Evolutionary conservation across 805 yeast species (phyloP).

Genomic region (Nakazawaea holstii): DNA sequence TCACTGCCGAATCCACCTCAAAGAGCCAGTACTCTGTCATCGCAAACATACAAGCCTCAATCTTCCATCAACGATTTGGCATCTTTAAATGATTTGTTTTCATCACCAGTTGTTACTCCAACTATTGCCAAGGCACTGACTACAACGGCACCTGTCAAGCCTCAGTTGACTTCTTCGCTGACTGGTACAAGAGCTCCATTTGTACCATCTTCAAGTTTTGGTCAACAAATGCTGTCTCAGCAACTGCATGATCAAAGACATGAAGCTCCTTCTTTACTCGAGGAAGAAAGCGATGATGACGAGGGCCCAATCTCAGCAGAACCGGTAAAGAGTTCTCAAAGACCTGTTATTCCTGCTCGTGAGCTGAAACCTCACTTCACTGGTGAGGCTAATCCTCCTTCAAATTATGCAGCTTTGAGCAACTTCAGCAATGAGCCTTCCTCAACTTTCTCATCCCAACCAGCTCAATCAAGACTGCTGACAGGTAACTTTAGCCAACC

Average conservation of each 20-base stretch:
- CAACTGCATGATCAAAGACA: slow-evolving; percentile 22
- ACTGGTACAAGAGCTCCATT: slow-evolving; percentile 39
- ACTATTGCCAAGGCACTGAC: slow-evolving; percentile 1
- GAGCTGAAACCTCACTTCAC: slow-evolving; percentile 27
- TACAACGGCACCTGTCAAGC: slow-evolving; percentile 8
- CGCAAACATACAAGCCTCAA: slow-evolving; percentile 24
- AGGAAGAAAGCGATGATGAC: slow-evolving; percentile 34
- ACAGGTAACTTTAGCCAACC: slow-evolving; percentile 9
- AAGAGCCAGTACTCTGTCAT: slow-evolving; percentile 20
- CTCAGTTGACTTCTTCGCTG: slow-evolving; percentile 24
- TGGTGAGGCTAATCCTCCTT: slow-evolving; percentile 19
- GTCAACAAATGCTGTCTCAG: slow-evolving; percentile 53
- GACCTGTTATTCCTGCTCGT: slow-evolving; percentile 29
- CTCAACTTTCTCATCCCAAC: slow-evolving; percentile 13
- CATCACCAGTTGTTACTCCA: slow-evolving; percentile 30
- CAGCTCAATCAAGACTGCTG: slow-evolving; percentile 2
- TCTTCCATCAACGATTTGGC: slow-evolving; percentile 65
- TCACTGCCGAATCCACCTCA: slow-evolving; percentile 10
- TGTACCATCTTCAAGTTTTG: slow-evolving; percentile 82
- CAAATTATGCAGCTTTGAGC: slow-evolving; percentile 47
- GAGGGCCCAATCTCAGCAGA: slow-evolving; percentile 20
- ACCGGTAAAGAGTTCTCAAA: slow-evolving; percentile 19
- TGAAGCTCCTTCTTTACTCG: slow-evolving; percentile 25
- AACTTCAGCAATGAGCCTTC: slow-evolving; percentile 14
- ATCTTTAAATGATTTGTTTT: slow-evolving; percentile 50